Conservation (phyloP, 225 moss, liverwort and hornwort species). For the Pseudoscleropodium purum region DNA sequence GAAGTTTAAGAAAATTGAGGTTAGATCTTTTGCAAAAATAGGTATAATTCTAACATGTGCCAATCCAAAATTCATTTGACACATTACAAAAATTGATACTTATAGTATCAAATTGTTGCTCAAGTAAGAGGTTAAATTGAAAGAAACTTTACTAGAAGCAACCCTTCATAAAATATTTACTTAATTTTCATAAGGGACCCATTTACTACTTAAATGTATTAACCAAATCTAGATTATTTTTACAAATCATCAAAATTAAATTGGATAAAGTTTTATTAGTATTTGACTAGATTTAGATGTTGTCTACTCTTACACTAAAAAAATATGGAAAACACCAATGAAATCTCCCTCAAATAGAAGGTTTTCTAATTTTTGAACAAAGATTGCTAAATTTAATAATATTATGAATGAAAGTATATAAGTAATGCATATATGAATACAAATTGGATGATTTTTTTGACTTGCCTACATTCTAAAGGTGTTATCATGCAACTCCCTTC, state of each 20-base stretch:
- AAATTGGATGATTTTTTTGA: background rate
- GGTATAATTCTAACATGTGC: background rate
- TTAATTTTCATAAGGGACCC: too few species aligned
- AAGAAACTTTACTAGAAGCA: background rate
- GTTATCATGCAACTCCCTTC: background rate
- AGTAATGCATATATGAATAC: background rate
- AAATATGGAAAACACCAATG: background rate
- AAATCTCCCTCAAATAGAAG: too few species aligned
- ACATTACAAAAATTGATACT: background rate
- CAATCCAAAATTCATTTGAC: background rate
- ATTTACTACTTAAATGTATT: background rate
- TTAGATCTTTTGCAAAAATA: background rate
- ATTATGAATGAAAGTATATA: background rate
- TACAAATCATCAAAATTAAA: background rate
- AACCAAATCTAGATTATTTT: background rate
- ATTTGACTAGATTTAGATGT: background rate
- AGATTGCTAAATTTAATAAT: too few species aligned
- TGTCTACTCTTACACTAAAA: background rate
- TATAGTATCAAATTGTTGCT: background rate
- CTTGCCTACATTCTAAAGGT: background rate
- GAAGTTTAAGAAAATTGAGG: background rate
- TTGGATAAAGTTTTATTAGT: accelerated
- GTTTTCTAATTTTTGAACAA: too few species aligned
- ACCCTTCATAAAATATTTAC: background rate
- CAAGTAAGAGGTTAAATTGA: background rate